Evolutionary conservation across 257 asterid species (phyloP), one percentile per base, ranked within the genome.

Genomic region (Rhazya stricta): DNA sequence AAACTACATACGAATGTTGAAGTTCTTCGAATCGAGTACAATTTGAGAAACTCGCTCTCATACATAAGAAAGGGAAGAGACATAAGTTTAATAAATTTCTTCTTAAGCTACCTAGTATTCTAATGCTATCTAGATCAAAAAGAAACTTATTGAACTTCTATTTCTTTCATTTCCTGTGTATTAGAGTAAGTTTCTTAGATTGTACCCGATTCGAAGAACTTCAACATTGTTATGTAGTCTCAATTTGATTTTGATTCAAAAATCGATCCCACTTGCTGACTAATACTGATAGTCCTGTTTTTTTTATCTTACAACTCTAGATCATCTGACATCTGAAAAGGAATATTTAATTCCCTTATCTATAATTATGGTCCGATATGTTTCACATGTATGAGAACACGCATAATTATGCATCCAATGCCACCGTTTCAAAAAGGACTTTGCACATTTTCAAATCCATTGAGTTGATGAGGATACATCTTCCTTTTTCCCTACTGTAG

Each of bases 351-450:
- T 1, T 81, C 78, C 94, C 94, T 89, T 71, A 85, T 86, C 45
- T 71, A 70, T 77, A 91, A 84, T 80, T 91, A 92, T 79, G 19
- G 91, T 81, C 45, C 91, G 86, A n/a, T 88, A 85, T 70, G 96
- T 88, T 79, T 93, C 88, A 69, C 98, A 96, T 0, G 97, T 91
- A 34, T 97, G 93, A 18, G 98, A 6, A 89, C 94, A 63, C 91
- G 98, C 3, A 92, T 89, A 70, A 93, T 89, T 56, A 93, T 88
- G 85, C 96, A 89, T 76, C 98, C 94, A 19, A 83, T 77, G 46
- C 96, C 90, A 0, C 79, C 84, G 7, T 41, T 34, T 2, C 83
- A 54, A 0, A 81, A 68, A 0, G 76, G 82, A 12, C 32, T 58
- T 34, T 39, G 32, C 48, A 88, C 85, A n/a, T n/a, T n/a, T 32